Base-by-base conservation (phyloP, 2,329 filamentous ascomycete species). In the Fusarium lateritium region DNA sequence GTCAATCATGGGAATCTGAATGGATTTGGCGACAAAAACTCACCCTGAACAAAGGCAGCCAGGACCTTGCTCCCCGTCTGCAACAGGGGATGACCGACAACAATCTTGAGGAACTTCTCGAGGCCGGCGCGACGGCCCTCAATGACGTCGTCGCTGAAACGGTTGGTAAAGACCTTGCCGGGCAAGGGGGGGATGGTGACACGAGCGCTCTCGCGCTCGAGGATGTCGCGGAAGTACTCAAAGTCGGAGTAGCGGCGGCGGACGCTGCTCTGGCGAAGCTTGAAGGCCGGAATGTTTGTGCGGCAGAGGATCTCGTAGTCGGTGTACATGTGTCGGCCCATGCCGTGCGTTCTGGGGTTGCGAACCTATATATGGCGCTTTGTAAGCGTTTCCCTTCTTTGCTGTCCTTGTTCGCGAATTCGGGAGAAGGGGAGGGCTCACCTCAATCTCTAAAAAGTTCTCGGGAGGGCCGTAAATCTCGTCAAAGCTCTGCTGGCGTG, bases 281-380 rank as follows among this genome's bases (percentile, higher is more conserved):
- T 98, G 88, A 99, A 99, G 75, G 96, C 94, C 61, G 96, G 96
- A 78, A 99, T 99, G 84, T 99, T 99, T 82, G 96, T 99, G 76
- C 93, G 91, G 85, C 96, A 97, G 75, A 97, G 88, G 78, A 99
- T 98, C 82, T 98, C 94, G 86, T 98, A 99, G 82, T 97, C 96
- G 56, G 96, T 99, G 85, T 98, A 98, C 94, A 97, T 97, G 83
- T 90, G 89, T 73, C 96, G 93, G 70, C 94, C 95, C 77, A 96
- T 94, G 79, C 97, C 96, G 81, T 97, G 94, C 28, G 94, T 97
- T 82, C 94, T 91, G 34, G 96, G 96, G 80, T 96, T 96, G 79
- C 92, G 92, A 75, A 98, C 94, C 94, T 97, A 80, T 59, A 65
- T 64, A 64, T 63, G 40, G 40, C 62, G 59, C 59, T 65, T 51